phyloP scores from a whole-genome alignment of 176 grass and related monocot genomes.

The Ananas comosus region DNA sequence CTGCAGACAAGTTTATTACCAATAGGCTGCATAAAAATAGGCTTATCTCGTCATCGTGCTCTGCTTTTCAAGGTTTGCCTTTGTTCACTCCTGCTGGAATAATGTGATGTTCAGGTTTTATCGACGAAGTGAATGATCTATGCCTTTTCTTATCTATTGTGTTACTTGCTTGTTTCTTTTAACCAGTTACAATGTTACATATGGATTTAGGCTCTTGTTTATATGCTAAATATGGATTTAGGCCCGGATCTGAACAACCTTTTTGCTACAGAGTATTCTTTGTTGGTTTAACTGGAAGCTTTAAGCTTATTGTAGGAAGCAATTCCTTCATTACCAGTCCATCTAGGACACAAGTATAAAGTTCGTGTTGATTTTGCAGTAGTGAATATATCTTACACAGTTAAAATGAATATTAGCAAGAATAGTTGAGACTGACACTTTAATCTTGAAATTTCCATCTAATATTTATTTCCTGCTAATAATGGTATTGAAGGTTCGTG shows the following conservation, averaged over 20 bases:
- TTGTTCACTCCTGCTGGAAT: background rate
- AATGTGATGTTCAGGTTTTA: too few species aligned
- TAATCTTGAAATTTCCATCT: background rate
- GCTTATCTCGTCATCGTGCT: slow-evolving; percentile 80
- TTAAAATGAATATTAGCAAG: background rate
- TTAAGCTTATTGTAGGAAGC: background rate
- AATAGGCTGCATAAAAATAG: slow-evolving; percentile 92
- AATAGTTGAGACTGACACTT: background rate
- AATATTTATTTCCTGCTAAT: background rate
- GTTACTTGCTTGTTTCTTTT: background rate
- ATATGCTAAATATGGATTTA: too few species aligned
- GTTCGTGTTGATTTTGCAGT: too few species aligned
- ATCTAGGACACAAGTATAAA: too few species aligned
- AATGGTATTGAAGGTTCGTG: too few species aligned
- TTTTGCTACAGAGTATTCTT: background rate
- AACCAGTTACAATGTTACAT: too few species aligned
- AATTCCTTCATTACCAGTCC: background rate
- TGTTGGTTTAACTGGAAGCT: background rate
- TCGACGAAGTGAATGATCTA: background rate
- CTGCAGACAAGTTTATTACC: slow-evolving; percentile 88
- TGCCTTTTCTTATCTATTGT: background rate
- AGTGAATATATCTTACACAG: too few species aligned
- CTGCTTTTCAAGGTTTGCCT: slow-evolving; percentile 85
- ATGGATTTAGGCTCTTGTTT: too few species aligned
- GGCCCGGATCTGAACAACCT: too few species aligned